Base-by-base conservation (phyloP, 202 grass and related monocot genomes). In the Digitaria exilis region DNA sequence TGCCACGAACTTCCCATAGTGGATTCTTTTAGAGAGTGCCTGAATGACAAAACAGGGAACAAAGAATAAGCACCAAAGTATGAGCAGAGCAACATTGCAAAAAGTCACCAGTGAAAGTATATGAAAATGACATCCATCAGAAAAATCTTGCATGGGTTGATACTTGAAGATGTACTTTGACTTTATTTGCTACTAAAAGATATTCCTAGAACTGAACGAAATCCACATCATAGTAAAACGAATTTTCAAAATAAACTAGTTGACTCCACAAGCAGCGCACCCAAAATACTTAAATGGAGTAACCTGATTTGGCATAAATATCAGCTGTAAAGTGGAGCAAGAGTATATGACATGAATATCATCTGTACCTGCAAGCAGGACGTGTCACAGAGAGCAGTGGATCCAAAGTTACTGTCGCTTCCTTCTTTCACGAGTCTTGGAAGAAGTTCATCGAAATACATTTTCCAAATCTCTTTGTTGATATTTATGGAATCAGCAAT, bases 21-120 rank as follows among this genome's bases (percentile, higher is more conserved):
- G 96, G 65, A 99, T 99, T 92, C 96, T 99, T 80, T 94, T 96
- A 7, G 93, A 99, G 60, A 99, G 93, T 35, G 88, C 96, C 93
- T 99, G 81, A 21, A 76, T 11, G 1, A 84, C 51, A 65, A 24
- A 58, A 80, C 17, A 72, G 65, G 17, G 35, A 81, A 25, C n/a
- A 73, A 61, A 22, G 37, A 71, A 39, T 80, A 25, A 70, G 73
- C 34, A 68, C 7, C 16, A 84, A 24, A 80, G 9, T 44, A 56
- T 58, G 60, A 32, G 78, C 25, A 82, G 69, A 37, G 6, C n/a
- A 52, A 45, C 34, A 79, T 18, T 67, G 46, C 59, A 66, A 7
- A 5, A 18, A 70, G 11, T 22, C 24, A 29, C 24, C 48, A 63
- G 41, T 11, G 5, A 71, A 74, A 74, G 37, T 76, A 72, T 68